A percentile compares a stretch with the other conserved stretches of the same genome.
These are phyloP conservation scores for Aspergillus affinis DNA, from an alignment of 495 filamentous ascomycete genomes.

Conservation along the genomic window DNA sequence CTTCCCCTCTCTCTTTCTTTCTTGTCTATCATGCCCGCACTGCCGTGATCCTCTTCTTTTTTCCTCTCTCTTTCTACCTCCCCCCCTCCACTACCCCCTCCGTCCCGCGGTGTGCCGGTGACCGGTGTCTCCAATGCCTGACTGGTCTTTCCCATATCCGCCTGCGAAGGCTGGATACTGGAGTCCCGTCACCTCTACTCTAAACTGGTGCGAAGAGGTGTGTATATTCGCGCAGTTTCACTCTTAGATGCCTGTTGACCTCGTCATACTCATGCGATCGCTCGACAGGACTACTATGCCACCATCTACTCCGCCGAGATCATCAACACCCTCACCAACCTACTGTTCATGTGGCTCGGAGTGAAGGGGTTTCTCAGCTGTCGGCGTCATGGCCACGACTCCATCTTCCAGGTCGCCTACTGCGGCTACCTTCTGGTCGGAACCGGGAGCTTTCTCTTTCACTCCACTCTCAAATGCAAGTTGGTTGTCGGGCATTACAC, in stretches of 20 bases:
- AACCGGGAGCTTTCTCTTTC: conserved; percentile 77
- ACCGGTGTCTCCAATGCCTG: conserved; percentile 26
- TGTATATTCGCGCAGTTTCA: conserved; percentile 7
- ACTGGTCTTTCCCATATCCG: conserved; percentile 59
- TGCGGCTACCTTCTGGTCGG: conserved; percentile 79
- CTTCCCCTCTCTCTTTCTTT: conserved; percentile 2
- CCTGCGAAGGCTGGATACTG: conserved; percentile 68
- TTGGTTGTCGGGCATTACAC: conserved; percentile 6
- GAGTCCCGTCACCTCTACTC: conserved; percentile 81
- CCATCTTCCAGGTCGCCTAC: conserved; percentile 69
- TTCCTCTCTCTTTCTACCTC: conserved; percentile 10
- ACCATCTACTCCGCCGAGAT: conserved; percentile 63
- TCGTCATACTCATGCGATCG: not conserved
- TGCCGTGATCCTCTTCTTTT: conserved; percentile 2
- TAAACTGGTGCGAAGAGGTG: conserved; percentile 96
- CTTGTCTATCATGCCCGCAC: conserved; percentile 1
- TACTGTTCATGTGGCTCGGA: conserved; percentile 73
- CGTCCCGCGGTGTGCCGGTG: conserved; percentile 10
- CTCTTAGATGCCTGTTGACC: not conserved
- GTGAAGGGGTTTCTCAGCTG: conserved; percentile 71
- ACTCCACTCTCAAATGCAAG: conserved; percentile 78
- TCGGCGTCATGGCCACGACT: conserved; percentile 65
- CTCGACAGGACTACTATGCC: conserved; percentile 58
- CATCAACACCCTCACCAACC: conserved; percentile 75
- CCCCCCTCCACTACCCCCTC: conserved; percentile 4